These are phyloP conservation scores for Neonothopanus nambi DNA, from an alignment of 1,284 basidiomycete species.

Conservation along the genomic window DNA sequence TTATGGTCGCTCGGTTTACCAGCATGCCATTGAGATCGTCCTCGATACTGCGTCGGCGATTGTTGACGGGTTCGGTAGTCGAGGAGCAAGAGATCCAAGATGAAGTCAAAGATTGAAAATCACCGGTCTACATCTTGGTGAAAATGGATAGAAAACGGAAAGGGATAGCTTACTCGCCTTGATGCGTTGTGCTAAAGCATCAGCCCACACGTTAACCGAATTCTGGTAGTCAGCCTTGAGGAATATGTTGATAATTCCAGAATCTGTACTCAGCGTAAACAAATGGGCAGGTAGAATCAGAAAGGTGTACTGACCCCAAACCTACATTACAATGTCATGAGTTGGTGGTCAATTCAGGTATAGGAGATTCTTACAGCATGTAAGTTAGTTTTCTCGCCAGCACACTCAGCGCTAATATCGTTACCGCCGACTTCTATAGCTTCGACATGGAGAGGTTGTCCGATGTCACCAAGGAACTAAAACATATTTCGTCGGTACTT, in stretches of 20 bases:
- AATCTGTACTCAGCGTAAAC: constrained; percentile 32
- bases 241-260: constrained; percentile 46
- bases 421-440: constrained; percentile 44
- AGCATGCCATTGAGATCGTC: neutral
- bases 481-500: constrained; percentile 1
- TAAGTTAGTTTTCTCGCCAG: constrained; percentile 44
- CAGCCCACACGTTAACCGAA: constrained; percentile 42
- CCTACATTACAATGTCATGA: too few species aligned
- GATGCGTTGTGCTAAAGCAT: constrained; percentile 42
- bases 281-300: neutral
- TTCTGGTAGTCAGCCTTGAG: constrained; percentile 40
- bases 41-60: constrained; percentile 2
- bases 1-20: neutral
- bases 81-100: constrained; percentile 6
- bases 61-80: constrained; percentile 5
- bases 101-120: constrained; percentile 3
- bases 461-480: constrained; percentile 54
- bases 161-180: constrained; percentile 29
- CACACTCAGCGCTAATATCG: constrained; percentile 39
- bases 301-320: constrained; percentile 30
- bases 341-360: neutral
- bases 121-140: neutral
- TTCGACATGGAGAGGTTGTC: constrained; percentile 52
- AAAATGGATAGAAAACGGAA: neutral
- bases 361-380: constrained; percentile 41